phyloP scores from a whole-genome alignment of 2,329 filamentous ascomycete species.

The Fusarium guadeloupense region DNA sequence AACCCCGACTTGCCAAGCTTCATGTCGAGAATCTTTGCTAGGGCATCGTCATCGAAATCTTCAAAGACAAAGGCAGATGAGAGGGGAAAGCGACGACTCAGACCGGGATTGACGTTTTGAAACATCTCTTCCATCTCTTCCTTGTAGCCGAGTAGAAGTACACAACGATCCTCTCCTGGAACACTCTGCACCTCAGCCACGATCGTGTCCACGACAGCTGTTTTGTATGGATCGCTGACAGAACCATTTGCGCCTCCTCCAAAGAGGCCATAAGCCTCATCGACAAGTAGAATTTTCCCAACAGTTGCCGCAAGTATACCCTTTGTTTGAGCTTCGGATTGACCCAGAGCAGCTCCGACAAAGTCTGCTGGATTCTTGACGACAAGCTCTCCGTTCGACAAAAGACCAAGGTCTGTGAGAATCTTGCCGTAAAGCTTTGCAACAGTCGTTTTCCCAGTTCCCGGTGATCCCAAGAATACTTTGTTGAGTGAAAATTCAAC shows the following conservation, averaged over 20 bases:
- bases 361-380: slow-evolving; percentile 80
- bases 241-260: slow-evolving; percentile 50
- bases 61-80: slow-evolving; percentile 73
- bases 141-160: slow-evolving; percentile 76
- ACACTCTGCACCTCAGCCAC: slow-evolving; percentile 77
- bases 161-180: slow-evolving; percentile 76
- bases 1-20: slow-evolving; percentile 70
- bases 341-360: slow-evolving; percentile 68
- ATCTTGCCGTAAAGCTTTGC: slow-evolving; percentile 77
- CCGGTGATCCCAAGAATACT: slow-evolving; percentile 76
- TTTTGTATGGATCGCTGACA: slow-evolving; percentile 59
- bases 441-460: slow-evolving; percentile 80
- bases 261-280: slow-evolving; percentile 78
- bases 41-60: slow-evolving; percentile 69
- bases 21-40: slow-evolving; percentile 67
- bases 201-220: slow-evolving; percentile 76
- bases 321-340: slow-evolving; percentile 77
- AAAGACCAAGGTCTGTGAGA: slow-evolving; percentile 71
- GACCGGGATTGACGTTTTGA: slow-evolving; percentile 76
- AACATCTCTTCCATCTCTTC: slow-evolving; percentile 77
- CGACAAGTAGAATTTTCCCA: slow-evolving; percentile 82
- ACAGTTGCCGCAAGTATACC: slow-evolving; percentile 71
- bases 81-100: slow-evolving; percentile 72
- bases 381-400: slow-evolving; percentile 76
- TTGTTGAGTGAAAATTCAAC: slow-evolving; percentile 72